Percentiles rank a stretch among this genome's conserved stretches.
Conservation (phyloP, 768 basidiomycete genomes). For the Amanita molliuscula region DNA sequence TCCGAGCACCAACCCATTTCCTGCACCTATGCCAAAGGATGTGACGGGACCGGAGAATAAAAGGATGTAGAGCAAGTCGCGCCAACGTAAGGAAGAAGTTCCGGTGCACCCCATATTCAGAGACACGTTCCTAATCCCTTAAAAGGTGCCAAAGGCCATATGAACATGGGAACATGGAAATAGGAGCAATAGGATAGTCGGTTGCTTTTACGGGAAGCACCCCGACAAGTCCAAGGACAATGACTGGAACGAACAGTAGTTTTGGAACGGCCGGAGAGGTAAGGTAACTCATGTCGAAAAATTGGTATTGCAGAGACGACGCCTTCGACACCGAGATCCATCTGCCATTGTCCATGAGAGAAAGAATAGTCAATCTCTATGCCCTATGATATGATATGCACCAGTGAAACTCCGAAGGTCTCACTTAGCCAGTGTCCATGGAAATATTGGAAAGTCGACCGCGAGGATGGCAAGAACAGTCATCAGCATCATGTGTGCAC, state of each 20-base stretch:
- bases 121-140: constrained; percentile 66
- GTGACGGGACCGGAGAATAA: constrained; percentile 46
- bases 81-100: constrained; percentile 97
- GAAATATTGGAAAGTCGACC: constrained; percentile 92
- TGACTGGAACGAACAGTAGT: constrained; percentile 44
- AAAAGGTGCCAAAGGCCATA: neutral
- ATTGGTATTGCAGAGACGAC: constrained; percentile 81
- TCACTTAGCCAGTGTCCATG: constrained; percentile 86
- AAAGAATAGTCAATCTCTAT: constrained; percentile 5
- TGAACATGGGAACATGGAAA: neutral
- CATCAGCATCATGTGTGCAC: constrained; percentile 93
- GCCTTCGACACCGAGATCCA: constrained; percentile 97
- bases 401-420: constrained; percentile 89
- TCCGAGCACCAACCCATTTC: constrained; percentile 29
- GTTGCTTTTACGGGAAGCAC: constrained; percentile 84
- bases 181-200: constrained; percentile 70
- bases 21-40: constrained; percentile 50
- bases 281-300: constrained; percentile 49
- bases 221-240: constrained; percentile 65
- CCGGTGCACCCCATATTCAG: constrained; percentile 97
- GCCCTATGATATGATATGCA: constrained; percentile 23
- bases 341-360: constrained; percentile 36
- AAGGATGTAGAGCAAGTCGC: constrained; percentile 55
- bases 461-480: constrained; percentile 87
- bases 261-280: constrained; percentile 40